Conservation (phyloP, 768 basidiomycete genomes). For the Podaxis mareebaensis region DNA sequence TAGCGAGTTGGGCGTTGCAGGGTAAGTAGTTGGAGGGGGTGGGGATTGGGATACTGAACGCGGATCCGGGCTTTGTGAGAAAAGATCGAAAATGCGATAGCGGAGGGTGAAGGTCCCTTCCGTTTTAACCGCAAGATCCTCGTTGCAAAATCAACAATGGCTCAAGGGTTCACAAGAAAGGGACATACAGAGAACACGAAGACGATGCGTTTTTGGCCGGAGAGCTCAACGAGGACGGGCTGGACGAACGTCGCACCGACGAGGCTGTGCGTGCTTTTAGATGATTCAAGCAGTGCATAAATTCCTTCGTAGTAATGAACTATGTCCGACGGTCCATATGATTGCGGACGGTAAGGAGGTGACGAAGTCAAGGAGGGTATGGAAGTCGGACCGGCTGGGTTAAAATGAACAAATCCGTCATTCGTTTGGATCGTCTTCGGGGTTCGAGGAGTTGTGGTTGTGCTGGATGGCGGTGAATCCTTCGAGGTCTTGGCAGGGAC, state of each 20-base stretch:
- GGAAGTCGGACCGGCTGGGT: constrained; percentile 16
- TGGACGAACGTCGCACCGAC: constrained; percentile 66
- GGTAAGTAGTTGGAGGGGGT: constrained; percentile 6
- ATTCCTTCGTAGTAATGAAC: constrained; percentile 42
- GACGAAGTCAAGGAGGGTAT: constrained; percentile 7
- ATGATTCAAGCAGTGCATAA: constrained; percentile 44
- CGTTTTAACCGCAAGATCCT: constrained; percentile 73
- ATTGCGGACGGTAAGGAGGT: constrained; percentile 12
- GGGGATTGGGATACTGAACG: background rate
- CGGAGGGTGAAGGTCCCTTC: constrained; percentile 68
- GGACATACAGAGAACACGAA: constrained; percentile 65
- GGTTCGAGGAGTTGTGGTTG: constrained; percentile 5
- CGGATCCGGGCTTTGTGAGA: constrained; percentile 27
- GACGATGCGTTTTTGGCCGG: constrained; percentile 54
- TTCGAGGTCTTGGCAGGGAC: constrained; percentile 35
- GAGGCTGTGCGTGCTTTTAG: constrained; percentile 52
- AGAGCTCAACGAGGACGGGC: constrained; percentile 53
- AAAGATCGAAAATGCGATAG: constrained; percentile 67
- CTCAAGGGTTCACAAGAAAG: constrained; percentile 6
- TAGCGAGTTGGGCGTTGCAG: background rate
- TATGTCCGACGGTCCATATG: constrained; percentile 32
- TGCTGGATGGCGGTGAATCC: constrained; percentile 10
- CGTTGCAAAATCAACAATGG: background rate
- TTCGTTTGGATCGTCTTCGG: constrained; percentile 3
- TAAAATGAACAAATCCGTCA: constrained; percentile 15